phyloP scores from a whole-genome alignment of 495 filamentous ascomycete genomes.

The Thozetella sp. region DNA sequence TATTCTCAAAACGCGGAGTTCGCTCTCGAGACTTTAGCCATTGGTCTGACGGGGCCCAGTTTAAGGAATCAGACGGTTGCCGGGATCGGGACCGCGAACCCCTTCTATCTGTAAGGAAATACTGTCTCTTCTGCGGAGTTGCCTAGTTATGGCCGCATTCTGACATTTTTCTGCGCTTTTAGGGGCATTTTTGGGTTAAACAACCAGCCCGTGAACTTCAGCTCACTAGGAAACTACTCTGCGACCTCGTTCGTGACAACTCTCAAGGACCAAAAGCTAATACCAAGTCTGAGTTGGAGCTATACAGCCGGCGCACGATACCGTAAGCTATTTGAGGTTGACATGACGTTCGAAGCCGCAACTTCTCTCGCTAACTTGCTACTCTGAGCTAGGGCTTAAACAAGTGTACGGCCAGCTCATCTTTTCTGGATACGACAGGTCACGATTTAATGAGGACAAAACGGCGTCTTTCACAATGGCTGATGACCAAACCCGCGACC shows the following conservation, averaged over 20 bases:
- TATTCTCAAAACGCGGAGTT: conserved; percentile 40
- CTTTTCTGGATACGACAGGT: conserved; percentile 58
- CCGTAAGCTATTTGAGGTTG: conserved; percentile 23
- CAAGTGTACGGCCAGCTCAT: conserved; percentile 54
- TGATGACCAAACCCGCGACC: conserved; percentile 45
- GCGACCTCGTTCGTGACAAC: conserved; percentile 49
- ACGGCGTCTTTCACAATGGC: conserved; percentile 49
- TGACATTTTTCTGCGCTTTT: background rate
- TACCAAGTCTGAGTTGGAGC: conserved; percentile 53
- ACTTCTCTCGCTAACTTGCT: conserved; percentile 6
- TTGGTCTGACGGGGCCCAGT: conserved; percentile 45
- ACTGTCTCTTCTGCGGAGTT: conserved; percentile 8
- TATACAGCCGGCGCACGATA: conserved; percentile 61
- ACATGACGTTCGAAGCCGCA: background rate
- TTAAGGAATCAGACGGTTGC: conserved; percentile 49
- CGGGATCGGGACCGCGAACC: conserved; percentile 37
- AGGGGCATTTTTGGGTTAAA: conserved; percentile 56
- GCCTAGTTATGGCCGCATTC: no score
- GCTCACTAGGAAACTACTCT: conserved; percentile 35
- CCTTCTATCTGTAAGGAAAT: conserved; percentile 49
- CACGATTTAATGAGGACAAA: conserved; percentile 47
- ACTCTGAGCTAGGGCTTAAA: conserved; percentile 34
- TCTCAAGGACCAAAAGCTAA: conserved; percentile 42
- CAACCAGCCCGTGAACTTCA: conserved; percentile 50
- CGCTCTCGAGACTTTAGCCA: conserved; percentile 52